Percentiles rank a stretch among this genome's conserved stretches.
Conservation (phyloP, 495 filamentous ascomycete species). For the Neurospora pannonica region DNA sequence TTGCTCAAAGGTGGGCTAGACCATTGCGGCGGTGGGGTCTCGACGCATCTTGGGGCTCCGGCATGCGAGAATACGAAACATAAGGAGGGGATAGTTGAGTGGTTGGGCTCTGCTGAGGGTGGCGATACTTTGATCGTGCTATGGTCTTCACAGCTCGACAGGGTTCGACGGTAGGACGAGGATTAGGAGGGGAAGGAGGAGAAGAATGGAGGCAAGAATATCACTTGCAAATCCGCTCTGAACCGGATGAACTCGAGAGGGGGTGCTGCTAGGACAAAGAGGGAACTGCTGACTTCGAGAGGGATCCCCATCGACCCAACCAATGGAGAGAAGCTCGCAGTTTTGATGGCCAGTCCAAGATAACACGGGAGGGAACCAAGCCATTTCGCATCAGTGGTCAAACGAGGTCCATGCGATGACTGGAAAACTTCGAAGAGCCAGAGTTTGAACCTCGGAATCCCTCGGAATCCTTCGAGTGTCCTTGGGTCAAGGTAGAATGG, state of each 20-base stretch:
- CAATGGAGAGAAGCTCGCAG: neutral
- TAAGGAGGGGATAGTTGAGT: neutral
- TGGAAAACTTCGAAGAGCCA: neutral
- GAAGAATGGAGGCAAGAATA: neutral
- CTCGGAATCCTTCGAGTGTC: neutral
- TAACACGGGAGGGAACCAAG: neutral
- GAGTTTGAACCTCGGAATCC: neutral
- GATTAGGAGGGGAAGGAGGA: neutral
- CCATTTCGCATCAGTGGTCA: neutral
- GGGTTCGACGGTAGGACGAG: neutral
- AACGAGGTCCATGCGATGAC: neutral
- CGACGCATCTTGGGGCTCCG: neutral
- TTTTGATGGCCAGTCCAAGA: neutral
- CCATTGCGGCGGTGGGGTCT: neutral
- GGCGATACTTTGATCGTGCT: neutral
- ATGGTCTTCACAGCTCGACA: neutral
- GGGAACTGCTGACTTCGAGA: neutral
- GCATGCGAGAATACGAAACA: neutral
- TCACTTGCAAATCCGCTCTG: neutral
- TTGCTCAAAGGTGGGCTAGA: neutral
- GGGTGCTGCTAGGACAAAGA: neutral
- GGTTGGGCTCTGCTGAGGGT: neutral
- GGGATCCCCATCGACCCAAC: neutral
- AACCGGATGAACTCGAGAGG: neutral
- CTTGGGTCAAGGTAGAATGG: neutral